Evolutionary conservation across 768 basidiomycete genomes (phyloP), one percentile per base, ranked within the genome.

Genomic region (Punctularia strigosozonata): DNA sequence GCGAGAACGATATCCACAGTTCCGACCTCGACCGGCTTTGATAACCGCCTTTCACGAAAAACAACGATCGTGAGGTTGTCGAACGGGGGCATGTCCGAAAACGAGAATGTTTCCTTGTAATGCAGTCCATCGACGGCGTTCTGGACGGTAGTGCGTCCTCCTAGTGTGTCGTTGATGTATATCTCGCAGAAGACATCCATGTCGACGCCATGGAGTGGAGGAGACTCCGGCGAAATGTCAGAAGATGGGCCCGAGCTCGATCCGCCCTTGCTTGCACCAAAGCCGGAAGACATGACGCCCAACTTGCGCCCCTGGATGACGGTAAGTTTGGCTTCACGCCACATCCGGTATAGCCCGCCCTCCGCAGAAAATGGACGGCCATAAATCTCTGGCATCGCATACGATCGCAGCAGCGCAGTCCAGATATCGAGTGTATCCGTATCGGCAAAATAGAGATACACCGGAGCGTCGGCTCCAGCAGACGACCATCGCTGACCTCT

Each of bases 281-380:
- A 58, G 39, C 61, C 50, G 3, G 62, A 54, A 14, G 62, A 72
- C 31, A 63, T 56, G 42, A 64, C 65, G 35, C 82, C 81, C 23
- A 91, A 63, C 50, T 79, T 77, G 28, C 85, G 75, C 10, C 77
- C 86, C 57, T 85, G 80, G 26, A 80, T 64, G 39, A 87, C 65
- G 22, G 73, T 71, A 19, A 90, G 62, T 45, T 84, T 75, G 18
- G 90, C 68, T 54, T 84, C 81, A 37, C 89, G 70, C 82, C 84
- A 90, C 73, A 90, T 82, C 39, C 88, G 77, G 58, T 85, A 88
- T 8, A 82, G 72, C 5, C 86, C 86, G 31, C 80, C 82, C 43
- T 78, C 77, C 37, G 57, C 50, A 17, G 73, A 65, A 46, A 67
- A 63, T 53, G 68, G 60, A 46, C 66, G 64, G 24, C 80, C 85